phyloP scores from a whole-genome alignment of 495 filamentous ascomycete species.

The Hamigera avellanea region DNA sequence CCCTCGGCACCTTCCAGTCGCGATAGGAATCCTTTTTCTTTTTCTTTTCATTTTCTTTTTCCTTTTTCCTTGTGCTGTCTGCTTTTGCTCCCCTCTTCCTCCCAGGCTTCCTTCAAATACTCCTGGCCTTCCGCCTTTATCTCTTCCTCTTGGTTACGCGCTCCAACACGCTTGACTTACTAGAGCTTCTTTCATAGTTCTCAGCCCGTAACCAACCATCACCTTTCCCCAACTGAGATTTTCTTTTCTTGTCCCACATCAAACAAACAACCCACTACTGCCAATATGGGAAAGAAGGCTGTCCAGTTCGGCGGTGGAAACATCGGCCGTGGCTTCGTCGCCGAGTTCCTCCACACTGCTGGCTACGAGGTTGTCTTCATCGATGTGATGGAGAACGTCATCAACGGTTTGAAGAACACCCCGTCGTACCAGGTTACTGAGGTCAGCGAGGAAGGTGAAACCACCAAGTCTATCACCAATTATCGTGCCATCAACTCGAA shows the following conservation, averaged over 20 bases:
- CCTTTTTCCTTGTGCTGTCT: neutral
- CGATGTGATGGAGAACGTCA: conserved; percentile 76
- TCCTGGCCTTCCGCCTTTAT: conserved; percentile 1
- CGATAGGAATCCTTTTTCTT: too few species aligned
- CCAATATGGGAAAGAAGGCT: conserved; percentile 61
- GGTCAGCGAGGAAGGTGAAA: conserved; percentile 76
- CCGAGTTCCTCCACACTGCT: conserved; percentile 61
- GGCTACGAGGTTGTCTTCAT: conserved; percentile 89
- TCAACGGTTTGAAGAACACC: conserved; percentile 60
- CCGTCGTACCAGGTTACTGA: conserved; percentile 83
- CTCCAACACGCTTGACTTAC: neutral
- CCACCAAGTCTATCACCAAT: conserved; percentile 73
- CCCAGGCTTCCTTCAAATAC: conserved; percentile 2
- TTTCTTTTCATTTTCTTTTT: conserved; percentile 3
- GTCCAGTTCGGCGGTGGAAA: conserved; percentile 93
- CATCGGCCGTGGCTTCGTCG: conserved; percentile 63
- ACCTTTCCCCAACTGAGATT: too few species aligned
- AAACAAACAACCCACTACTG: neutral
- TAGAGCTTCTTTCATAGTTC: too few species aligned
- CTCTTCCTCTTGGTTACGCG: conserved; percentile 3
- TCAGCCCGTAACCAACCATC: too few species aligned
- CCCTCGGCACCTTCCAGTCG: conserved; percentile 1
- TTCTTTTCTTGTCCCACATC: conserved; percentile 1
- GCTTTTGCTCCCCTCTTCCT: conserved; percentile 1
- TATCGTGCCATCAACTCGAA: conserved; percentile 94